Evolutionary conservation across 148 eudicot species (phyloP), one percentile per base, ranked within the genome.

Genomic region (Heliosperma pusillum): DNA sequence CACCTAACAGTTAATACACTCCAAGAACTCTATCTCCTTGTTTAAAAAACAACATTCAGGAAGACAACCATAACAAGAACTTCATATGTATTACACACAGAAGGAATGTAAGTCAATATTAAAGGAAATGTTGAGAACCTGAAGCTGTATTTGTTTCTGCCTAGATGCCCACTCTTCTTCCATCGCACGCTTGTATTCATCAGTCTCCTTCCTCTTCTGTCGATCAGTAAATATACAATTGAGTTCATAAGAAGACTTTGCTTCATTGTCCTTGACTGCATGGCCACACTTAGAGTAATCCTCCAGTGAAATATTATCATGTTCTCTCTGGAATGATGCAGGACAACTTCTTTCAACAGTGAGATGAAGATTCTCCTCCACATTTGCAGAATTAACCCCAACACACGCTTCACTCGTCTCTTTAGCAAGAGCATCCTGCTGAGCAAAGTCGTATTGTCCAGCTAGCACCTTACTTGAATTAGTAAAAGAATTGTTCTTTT

Each of bases 141-240:
- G 92, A 79, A 83, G 79, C 76, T 77, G 81, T 78, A 92, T 67
- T 22, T 86, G 91, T 65, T 66, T 74, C 82, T 88, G 84, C 77
- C 97, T 86, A 47, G 93, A 74, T 80, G 85, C 92, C 91, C 74
- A 82, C 72, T 92, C 97, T 89, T 88, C 88, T 82, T 90, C 96
- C 83, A 82, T 65, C 55, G 96, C 97, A 70, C 81, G 90, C 74
- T 90, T 90, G 74, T 90, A 95, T 81, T 83, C 98, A 78, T 86
- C 92, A 19, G 96, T 95, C 85, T 95, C 93, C 88, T 95, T 95
- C 3, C 85, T 86, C 87, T 84, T 92, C 81, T 95, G 91, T 44
- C 97, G 83, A 53, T 90, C 82, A 55, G 33, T 82, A 74, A 92
- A 81, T 20, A 92, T 22, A 74, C 76, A 79, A 69, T 33, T 71